phyloP scores from a whole-genome alignment of 2,329 filamentous ascomycete genomes.

The Aspergillus sclerotialis region DNA sequence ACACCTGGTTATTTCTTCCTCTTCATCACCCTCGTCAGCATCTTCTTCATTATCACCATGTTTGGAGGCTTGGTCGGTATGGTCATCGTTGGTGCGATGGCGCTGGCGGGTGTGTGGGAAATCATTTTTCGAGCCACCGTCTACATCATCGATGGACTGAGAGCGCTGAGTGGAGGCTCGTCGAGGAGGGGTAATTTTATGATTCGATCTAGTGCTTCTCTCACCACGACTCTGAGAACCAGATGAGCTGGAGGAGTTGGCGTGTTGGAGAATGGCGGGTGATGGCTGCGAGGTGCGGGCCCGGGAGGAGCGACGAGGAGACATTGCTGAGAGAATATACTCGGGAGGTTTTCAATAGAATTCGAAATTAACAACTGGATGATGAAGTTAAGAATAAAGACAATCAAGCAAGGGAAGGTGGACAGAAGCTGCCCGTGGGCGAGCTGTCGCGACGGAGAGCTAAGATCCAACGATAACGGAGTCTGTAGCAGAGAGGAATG shows the following conservation, averaged over 20 bases:
- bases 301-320: conserved; percentile 85
- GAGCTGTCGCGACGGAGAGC: conserved; percentile 18
- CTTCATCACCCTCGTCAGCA: conserved; percentile 62
- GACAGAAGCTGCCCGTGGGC: conserved; percentile 11
- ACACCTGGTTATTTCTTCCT: conserved; percentile 92
- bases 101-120: conserved; percentile 67
- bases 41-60: conserved; percentile 37
- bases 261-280: conserved; percentile 64
- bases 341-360: conserved; percentile 8
- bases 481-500: conserved; percentile 13
- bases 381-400: conserved; percentile 4
- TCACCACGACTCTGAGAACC: conserved; percentile 67
- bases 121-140: conserved; percentile 48
- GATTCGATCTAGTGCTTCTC: conserved; percentile 63
- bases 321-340: conserved; percentile 37
- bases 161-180: conserved; percentile 62
- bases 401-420: conserved; percentile 3
- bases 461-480: no score
- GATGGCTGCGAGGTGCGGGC: conserved; percentile 69
- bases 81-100: conserved; percentile 61
- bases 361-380: conserved; percentile 5
- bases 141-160: conserved; percentile 49
- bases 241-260: conserved; percentile 67
- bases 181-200: conserved; percentile 64
- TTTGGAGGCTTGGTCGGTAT: conserved; percentile 48